Conservation (phyloP, 768 basidiomycete species). For the Podaxis mareebaensis region DNA sequence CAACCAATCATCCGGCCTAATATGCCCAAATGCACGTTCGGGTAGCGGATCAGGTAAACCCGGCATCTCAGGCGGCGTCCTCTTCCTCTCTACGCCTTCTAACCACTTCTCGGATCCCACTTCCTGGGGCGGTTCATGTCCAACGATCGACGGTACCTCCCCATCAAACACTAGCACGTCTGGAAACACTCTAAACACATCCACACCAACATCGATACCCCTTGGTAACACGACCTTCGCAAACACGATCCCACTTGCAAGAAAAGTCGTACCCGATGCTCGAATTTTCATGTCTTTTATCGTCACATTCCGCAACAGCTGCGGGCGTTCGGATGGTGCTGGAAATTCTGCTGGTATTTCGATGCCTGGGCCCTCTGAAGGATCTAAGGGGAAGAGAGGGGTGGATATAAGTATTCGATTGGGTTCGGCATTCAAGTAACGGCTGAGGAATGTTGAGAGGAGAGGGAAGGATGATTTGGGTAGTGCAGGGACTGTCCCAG, state of each 20-base stretch:
- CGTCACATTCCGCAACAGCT: conserved; percentile 69
- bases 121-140: not conserved
- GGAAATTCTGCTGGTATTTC: conserved; percentile 59
- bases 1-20: conserved; percentile 73
- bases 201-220: conserved; percentile 66
- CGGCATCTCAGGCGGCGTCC: conserved; percentile 45
- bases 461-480: conserved; percentile 34
- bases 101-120: not conserved
- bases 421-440: conserved; percentile 57
- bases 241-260: conserved; percentile 70
- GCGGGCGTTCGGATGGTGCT: conserved; percentile 60
- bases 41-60: conserved; percentile 65
- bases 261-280: conserved; percentile 45
- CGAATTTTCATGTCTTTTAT: conserved; percentile 76
- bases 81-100: not conserved
- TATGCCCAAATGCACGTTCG: conserved; percentile 71
- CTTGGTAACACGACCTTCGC: conserved; percentile 67
- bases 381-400: conserved; percentile 32
- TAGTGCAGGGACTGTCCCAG: conserved; percentile 60
- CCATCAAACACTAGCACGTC: conserved; percentile 83
- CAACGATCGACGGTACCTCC: conserved; percentile 39
- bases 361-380: conserved; percentile 40
- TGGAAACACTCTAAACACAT: conserved; percentile 66
- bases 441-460: conserved; percentile 63
- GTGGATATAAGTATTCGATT: conserved; percentile 62